Evolutionary conservation across 2,329 filamentous ascomycete species (phyloP).

Genomic region (Penicillium sumatraense): DNA sequence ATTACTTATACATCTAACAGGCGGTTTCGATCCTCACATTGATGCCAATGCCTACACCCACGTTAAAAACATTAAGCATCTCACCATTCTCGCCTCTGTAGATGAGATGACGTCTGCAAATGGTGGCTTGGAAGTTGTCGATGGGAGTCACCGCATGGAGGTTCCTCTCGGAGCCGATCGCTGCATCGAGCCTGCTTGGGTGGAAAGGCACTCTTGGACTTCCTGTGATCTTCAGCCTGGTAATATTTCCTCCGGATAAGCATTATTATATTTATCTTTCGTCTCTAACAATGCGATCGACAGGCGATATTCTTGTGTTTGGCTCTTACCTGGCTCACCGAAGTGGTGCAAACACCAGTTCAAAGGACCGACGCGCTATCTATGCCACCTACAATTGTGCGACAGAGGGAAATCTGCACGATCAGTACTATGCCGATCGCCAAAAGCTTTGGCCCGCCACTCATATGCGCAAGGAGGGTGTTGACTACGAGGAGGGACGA

Average conservation of each 20-base stretch:
- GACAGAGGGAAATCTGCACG: constrained; percentile 47
- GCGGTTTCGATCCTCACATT: constrained; percentile 46
- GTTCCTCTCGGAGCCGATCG: constrained; percentile 41
- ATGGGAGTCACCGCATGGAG: constrained; percentile 42
- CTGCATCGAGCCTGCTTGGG: constrained; percentile 43
- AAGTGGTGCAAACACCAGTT: constrained; percentile 41
- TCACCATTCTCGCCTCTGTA: constrained; percentile 47
- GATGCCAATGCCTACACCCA: constrained; percentile 50
- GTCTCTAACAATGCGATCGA: background rate
- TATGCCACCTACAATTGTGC: constrained; percentile 51
- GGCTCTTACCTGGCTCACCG: constrained; percentile 48
- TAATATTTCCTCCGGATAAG: constrained; percentile 10
- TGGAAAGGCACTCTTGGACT: constrained; percentile 38
- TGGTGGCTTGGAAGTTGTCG: constrained; percentile 47
- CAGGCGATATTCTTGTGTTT: constrained; percentile 45
- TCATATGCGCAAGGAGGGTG: constrained; percentile 41
- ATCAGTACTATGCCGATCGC: constrained; percentile 48
- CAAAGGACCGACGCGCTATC: constrained; percentile 42
- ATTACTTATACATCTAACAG: constrained; percentile 13
- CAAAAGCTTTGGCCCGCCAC: constrained; percentile 47
- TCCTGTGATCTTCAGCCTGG: constrained; percentile 40
- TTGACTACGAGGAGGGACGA: constrained; percentile 40
- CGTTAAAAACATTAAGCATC: constrained; percentile 47
- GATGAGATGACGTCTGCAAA: constrained; percentile 42
- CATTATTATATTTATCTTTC: background rate